Conservation (phyloP, 208 protist species). For the Trypanosoma rangeli region DNA sequence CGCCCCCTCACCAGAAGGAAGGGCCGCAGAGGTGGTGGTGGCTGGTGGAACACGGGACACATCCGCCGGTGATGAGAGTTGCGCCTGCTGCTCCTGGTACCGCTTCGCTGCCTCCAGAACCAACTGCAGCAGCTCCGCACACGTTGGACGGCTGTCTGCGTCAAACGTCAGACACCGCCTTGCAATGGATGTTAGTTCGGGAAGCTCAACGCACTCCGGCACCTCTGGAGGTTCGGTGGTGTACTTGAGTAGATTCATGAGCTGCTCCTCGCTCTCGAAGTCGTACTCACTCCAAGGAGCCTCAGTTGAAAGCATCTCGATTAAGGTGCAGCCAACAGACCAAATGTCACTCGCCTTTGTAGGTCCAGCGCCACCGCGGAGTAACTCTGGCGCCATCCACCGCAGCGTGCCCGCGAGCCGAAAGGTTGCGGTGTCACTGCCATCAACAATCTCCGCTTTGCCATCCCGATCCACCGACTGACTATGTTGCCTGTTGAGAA, state of each 20-base stretch:
- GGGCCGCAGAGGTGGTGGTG: neutral
- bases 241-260: slow-evolving; percentile 85
- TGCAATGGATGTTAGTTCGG: slow-evolving; percentile 65
- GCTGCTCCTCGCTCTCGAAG: slow-evolving; percentile 85
- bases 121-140: slow-evolving; percentile 65
- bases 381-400: slow-evolving; percentile 88
- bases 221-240: slow-evolving; percentile 79
- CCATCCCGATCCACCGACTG: slow-evolving; percentile 26
- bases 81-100: slow-evolving; percentile 33
- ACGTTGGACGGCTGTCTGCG: slow-evolving; percentile 62
- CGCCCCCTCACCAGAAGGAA: neutral
- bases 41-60: neutral
- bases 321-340: slow-evolving; percentile 88
- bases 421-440: slow-evolving; percentile 37
- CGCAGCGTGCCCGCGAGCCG: slow-evolving; percentile 81
- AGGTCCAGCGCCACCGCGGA: slow-evolving; percentile 53
- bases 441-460: slow-evolving; percentile 1
- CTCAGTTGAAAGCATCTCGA: slow-evolving; percentile 90
- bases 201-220: slow-evolving; percentile 70
- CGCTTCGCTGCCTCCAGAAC: slow-evolving; percentile 51
- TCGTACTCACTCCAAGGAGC: slow-evolving; percentile 91
- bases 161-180: slow-evolving; percentile 56
- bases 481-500: slow-evolving; percentile 56
- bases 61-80: neutral
- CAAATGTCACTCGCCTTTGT: slow-evolving; percentile 89